These are phyloP conservation scores for Striga hermonthica DNA, from an alignment of 305 asterid species.

Conservation along the genomic window DNA sequence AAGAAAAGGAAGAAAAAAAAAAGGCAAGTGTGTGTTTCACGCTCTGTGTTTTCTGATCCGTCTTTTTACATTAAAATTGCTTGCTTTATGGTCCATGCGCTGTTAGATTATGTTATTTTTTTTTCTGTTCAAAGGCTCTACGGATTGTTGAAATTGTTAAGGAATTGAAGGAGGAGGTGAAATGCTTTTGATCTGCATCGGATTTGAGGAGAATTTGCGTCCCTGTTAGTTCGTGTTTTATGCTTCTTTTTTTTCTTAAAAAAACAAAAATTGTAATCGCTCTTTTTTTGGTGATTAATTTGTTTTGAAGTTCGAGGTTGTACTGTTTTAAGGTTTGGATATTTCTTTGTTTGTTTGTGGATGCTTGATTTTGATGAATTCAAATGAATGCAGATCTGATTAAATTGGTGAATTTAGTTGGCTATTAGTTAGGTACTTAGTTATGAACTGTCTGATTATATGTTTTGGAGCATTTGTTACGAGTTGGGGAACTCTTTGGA, in stretches of 20 bases:
- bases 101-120: constrained; percentile 17
- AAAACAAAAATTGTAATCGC: too few relatives aligned
- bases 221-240: constrained; percentile 36
- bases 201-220: constrained; percentile 28
- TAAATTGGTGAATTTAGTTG: constrained; percentile 20
- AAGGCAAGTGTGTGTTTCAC: constrained; percentile 40
- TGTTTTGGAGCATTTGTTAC: constrained; percentile 23
- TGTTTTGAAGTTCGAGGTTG: constrained; percentile 17
- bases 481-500: constrained; percentile 1
- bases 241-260: not conserved
- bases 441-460: constrained; percentile 14
- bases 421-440: constrained; percentile 18
- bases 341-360: constrained; percentile 6
- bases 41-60: constrained; percentile 42
- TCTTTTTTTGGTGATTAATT: not conserved
- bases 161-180: constrained; percentile 26
- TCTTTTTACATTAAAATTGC: constrained; percentile 4
- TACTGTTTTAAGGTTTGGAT: constrained; percentile 20
- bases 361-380: constrained; percentile 25
- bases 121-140: constrained; percentile 10
- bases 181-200: constrained; percentile 41
- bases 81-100: constrained; percentile 27
- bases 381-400: constrained; percentile 38
- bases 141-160: constrained; percentile 17
- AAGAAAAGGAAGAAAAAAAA: constrained; percentile 23